Evolutionary conservation across 2,329 filamentous ascomycete genomes (phyloP).

Genomic region (Cyphellophora attinorum): DNA sequence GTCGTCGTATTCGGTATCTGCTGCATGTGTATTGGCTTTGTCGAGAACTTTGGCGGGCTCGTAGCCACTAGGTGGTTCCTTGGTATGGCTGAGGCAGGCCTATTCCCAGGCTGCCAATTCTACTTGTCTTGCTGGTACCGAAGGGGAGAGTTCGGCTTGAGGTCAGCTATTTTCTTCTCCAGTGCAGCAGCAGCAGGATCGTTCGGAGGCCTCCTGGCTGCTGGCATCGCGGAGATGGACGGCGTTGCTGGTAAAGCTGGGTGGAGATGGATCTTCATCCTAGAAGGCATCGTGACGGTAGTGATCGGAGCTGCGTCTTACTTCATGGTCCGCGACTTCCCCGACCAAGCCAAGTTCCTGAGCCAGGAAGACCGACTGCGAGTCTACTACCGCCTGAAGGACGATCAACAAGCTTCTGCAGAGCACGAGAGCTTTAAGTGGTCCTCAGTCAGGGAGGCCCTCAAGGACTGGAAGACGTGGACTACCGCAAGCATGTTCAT

Average conservation of each 20-base stretch:
- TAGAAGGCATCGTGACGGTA: conserved; percentile 31
- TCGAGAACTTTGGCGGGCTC: conserved; percentile 31
- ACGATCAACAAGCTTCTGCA: conserved; percentile 34
- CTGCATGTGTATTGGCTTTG: conserved; percentile 10
- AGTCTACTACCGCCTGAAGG: conserved; percentile 25
- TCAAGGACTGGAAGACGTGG: conserved; percentile 42
- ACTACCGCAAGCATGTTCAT: conserved; percentile 36
- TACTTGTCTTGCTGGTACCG: conserved; percentile 48
- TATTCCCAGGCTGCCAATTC: conserved; percentile 37
- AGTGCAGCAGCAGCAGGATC: conserved; percentile 47
- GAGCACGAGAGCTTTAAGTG: conserved; percentile 30
- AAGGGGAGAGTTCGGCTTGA: conserved; percentile 46
- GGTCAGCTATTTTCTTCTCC: conserved; percentile 46
- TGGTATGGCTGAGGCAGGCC: conserved; percentile 41
- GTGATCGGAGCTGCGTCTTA: conserved; percentile 31
- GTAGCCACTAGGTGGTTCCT: conserved; percentile 39
- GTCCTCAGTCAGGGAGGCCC: conserved; percentile 37
- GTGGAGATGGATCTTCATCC: conserved; percentile 41
- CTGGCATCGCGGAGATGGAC: conserved; percentile 36
- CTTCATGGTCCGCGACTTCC: conserved; percentile 40
- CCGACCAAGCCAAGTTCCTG: conserved; percentile 38
- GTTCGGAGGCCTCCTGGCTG: conserved; percentile 48
- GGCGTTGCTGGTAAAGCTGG: conserved; percentile 26
- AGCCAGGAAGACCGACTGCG: conserved; percentile 30
- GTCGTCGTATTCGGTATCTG: conserved; percentile 27